These are phyloP conservation scores for Avena atlantica DNA, from an alignment of 176 grass and related monocot species.

Conservation along the genomic window DNA sequence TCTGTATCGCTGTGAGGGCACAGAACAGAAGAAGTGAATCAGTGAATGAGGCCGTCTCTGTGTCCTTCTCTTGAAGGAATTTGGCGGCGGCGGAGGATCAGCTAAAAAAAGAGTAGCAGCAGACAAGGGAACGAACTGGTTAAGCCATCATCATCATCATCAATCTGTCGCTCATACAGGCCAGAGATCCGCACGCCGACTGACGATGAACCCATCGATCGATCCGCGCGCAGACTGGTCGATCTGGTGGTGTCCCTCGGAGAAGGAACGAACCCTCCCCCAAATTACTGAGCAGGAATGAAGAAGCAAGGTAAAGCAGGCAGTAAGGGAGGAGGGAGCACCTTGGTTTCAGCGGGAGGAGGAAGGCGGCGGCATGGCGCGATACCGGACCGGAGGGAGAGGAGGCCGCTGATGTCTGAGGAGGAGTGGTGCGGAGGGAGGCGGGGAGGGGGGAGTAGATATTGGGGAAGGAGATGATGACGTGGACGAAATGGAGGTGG, in stretches of 20 bases:
- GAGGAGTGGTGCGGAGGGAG: neutral
- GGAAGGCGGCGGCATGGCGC: neutral
- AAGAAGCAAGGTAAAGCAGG: neutral
- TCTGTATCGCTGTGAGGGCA: neutral
- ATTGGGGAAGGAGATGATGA: neutral
- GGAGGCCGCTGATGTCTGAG: neutral
- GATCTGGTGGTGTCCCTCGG: neutral
- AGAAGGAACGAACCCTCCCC: neutral
- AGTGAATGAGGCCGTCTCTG: neutral
- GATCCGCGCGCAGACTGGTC: neutral
- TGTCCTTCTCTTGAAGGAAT: neutral
- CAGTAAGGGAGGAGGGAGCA: neutral
- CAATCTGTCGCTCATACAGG: neutral
- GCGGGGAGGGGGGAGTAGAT: neutral
- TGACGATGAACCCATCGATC: conserved; percentile 8
- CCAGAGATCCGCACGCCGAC: conserved; percentile 6
- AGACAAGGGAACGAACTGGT: neutral
- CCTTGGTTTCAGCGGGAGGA: neutral
- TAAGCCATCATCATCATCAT: neutral
- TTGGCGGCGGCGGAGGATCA: neutral
- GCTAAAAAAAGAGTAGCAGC: conserved; percentile 12
- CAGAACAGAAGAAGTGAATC: neutral
- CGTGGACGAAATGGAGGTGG: conserved; percentile 13
- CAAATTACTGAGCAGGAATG: neutral
- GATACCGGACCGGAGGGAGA: neutral